A percentile compares a stretch with the other conserved stretches of the same genome.
phyloP scores from a whole-genome alignment of 371 early-diverging fungal species.

The Entomophthora muscae region DNA sequence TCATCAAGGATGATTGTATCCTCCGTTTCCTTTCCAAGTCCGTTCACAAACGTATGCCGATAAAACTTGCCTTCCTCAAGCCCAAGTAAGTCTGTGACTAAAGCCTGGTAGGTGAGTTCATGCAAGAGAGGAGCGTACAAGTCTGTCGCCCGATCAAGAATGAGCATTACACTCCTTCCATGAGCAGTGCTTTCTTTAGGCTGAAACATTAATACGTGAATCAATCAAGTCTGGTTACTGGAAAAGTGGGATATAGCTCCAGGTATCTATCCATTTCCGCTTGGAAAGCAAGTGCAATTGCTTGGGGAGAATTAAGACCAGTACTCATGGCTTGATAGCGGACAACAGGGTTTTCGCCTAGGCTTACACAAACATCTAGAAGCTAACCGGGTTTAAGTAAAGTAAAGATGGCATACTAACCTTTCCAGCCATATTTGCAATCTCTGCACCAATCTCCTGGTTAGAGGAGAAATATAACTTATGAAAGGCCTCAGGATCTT shows the following conservation, averaged over 20 bases:
- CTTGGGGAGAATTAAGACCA: constrained; percentile 21
- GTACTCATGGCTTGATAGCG: constrained; percentile 56
- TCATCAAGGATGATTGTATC: constrained; percentile 46
- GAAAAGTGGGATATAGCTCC: constrained; percentile 35
- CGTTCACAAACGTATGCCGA: constrained; percentile 20
- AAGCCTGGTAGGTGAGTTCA: constrained; percentile 89
- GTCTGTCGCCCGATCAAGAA: constrained; percentile 84
- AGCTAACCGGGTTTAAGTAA: constrained; percentile 19
- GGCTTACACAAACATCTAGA: constrained; percentile 47
- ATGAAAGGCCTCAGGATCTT: constrained; percentile 42
- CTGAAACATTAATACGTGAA: constrained; percentile 16
- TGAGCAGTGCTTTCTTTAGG: constrained; percentile 36
- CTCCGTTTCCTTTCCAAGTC: constrained; percentile 24
- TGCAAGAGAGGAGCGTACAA: constrained; percentile 71
- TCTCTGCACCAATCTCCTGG: constrained; percentile 28
- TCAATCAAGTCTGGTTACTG: constrained; percentile 17
- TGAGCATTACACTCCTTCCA: constrained; percentile 51
- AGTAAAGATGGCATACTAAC: constrained; percentile 14
- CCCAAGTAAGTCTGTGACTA: constrained; percentile 70
- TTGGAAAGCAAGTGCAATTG: constrained; percentile 30
- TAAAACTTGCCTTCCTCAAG: constrained; percentile 55
- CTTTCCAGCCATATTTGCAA: constrained; percentile 46
- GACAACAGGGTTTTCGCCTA: constrained; percentile 75
- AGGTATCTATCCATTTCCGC: constrained; percentile 37
- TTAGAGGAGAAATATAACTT: constrained; percentile 29